A percentile compares a stretch with the other conserved stretches of the same genome.
Conservation (phyloP, 108 stramenopile species). For the Stephanodiscus minutulus region DNA sequence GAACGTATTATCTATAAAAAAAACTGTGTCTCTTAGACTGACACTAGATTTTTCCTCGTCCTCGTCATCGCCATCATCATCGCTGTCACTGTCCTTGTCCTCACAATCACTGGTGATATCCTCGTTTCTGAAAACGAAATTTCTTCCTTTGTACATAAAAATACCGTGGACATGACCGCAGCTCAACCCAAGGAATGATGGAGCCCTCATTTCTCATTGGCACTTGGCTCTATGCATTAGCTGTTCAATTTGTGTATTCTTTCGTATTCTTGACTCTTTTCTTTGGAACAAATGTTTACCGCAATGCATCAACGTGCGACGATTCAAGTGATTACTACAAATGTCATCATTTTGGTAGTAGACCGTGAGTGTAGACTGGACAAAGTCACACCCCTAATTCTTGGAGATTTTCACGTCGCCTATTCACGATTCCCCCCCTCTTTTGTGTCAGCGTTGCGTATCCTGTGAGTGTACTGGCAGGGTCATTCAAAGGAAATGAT, state of each 20-base stretch:
- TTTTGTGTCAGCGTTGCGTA: conserved; percentile 1
- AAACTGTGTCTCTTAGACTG: no score
- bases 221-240: conserved; percentile 44
- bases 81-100: no score
- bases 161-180: no score
- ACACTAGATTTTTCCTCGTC: no score
- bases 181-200: conserved; percentile 48
- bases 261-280: conserved; percentile 49
- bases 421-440: background rate
- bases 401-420: background rate
- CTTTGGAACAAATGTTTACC: conserved; percentile 44
- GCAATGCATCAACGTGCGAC: conserved; percentile 21
- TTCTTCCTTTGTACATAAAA: no score
- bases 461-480: background rate
- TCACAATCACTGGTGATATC: no score
- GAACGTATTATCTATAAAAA: no score
- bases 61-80: no score
- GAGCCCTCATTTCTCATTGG: conserved; percentile 42
- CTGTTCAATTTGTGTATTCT: conserved; percentile 44
- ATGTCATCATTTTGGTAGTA: conserved; percentile 21
- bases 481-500: conserved; percentile 26
- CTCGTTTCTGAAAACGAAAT: no score
- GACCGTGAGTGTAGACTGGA: conserved; percentile 7
- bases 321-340: conserved; percentile 5
- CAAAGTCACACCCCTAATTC: background rate